A percentile compares a stretch with the other conserved stretches of the same genome.
phyloP scores from a whole-genome alignment of 192 early-diverging fungal species.

The Allomyces arbusculus region DNA sequence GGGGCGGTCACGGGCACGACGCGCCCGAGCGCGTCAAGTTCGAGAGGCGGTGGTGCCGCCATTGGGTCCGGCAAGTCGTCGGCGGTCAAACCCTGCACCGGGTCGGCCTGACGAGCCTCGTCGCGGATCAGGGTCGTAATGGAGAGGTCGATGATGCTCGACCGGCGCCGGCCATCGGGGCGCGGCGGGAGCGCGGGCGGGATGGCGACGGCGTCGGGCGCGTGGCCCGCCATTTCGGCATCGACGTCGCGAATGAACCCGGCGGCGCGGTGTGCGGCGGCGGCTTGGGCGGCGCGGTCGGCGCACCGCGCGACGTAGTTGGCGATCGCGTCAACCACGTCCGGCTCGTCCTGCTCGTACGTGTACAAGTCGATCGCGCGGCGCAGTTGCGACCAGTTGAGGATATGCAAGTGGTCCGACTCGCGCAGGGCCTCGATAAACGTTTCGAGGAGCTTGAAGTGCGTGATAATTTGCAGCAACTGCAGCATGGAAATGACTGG shows the following conservation, averaged over 20 bases:
- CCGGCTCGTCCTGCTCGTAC: conserved; percentile 70
- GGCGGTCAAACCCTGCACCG: neutral
- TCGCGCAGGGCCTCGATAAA: conserved; percentile 53
- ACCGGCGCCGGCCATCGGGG: conserved; percentile 4
- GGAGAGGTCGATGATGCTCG: neutral
- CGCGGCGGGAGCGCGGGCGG: no score
- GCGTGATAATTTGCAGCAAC: conserved; percentile 59
- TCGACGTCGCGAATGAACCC: neutral
- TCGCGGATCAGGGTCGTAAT: neutral
- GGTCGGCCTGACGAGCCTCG: neutral
- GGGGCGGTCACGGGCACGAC: neutral
- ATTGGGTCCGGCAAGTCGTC: neutral
- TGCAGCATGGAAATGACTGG: conserved; percentile 64
- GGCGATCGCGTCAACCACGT: conserved; percentile 47
- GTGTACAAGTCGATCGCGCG: conserved; percentile 53
- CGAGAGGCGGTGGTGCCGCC: neutral
- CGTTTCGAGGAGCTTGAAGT: conserved; percentile 44
- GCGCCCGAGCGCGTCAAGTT: neutral
- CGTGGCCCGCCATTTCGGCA: conserved; percentile 2
- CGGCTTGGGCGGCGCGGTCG: conserved; percentile 35
- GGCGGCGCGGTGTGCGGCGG: conserved; percentile 1
- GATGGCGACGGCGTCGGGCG: neutral
- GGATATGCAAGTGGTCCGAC: conserved; percentile 24
- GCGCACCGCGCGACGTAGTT: conserved; percentile 53
- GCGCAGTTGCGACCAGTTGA: conserved; percentile 54